Evolutionary conservation across 441 rosid species (phyloP), one percentile per base, ranked within the genome.

Genomic region (Omphalea diandra): DNA sequence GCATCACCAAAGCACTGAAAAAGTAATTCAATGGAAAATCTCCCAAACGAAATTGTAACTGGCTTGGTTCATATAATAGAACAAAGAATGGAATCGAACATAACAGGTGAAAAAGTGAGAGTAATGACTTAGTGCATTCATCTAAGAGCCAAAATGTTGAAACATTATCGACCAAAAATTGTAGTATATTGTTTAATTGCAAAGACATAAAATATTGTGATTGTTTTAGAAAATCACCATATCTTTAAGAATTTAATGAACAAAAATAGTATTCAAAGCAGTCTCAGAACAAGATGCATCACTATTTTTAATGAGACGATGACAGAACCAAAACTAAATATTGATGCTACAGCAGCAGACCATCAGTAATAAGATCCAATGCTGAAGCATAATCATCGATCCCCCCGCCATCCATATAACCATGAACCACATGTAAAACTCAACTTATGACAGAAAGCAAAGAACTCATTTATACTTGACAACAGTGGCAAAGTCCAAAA

Each of bases 401-500:
- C 52, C 15, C 20, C 33, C 18, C n/a, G n/a, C n/a, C n/a, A n/a
- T n/a, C n/a, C n/a, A n/a, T n/a, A 6, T 4, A 32, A 14, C n/a
- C 44, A n/a, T 12, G 26, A 63, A 65, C 33, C 1, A 49, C 15
- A 29, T 2, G 40, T 17, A 33, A 5, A 50, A n/a, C 69, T 3
- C 15, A 68, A 54, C 69, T 18, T 54, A 35, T 35, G 27, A 40
- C 18, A 12, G 40, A 32, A 67, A 2, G n/a, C 4, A 41, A n/a
- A 26, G 18, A 27, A 22, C 14, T 46, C 14, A 5, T n/a, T 15
- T 15, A 49, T 22, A 15, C 9, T 20, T 15, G 15, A 5, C 27
- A 29, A 17, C 36, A 8, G 29, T 14, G 50, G 26, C 44, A 60
- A 54, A 62, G 50, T 52, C 63, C 49, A 64, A 40, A 50, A 53